phyloP scores from a whole-genome alignment of 306 rosid genomes.

The Carpinus viminea region DNA sequence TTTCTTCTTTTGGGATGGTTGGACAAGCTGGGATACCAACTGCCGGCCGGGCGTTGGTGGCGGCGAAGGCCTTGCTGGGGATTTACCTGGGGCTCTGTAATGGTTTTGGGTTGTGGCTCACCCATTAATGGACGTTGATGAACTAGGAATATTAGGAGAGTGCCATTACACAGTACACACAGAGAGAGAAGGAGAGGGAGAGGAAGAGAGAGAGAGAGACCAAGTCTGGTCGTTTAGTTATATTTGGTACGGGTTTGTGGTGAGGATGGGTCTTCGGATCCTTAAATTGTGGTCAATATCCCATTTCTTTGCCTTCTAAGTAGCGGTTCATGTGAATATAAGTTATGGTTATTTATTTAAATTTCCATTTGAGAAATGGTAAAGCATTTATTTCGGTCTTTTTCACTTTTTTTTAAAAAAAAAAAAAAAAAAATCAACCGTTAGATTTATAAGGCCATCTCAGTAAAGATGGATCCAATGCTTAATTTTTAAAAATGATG shows the following conservation, averaged over 20 bases:
- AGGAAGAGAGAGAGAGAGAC: slow-evolving; percentile 15
- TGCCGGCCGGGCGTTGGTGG: slow-evolving; percentile 23
- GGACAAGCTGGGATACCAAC: slow-evolving; percentile 42
- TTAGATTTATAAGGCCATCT: too few relatives aligned
- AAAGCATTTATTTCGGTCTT: too few relatives aligned
- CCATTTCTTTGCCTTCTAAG: slow-evolving; percentile 12
- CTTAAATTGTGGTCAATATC: slow-evolving; percentile 5
- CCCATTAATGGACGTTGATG: slow-evolving; percentile 51
- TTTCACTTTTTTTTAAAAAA: too few relatives aligned
- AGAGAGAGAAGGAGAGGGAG: slow-evolving; percentile 18
- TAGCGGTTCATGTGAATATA: not conserved
- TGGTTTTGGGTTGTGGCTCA: slow-evolving; percentile 43
- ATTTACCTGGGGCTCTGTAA: not conserved
- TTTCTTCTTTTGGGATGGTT: slow-evolving; percentile 50
- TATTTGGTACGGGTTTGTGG: slow-evolving; percentile 24
- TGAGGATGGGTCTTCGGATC: slow-evolving; percentile 19
- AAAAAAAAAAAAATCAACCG: too few relatives aligned
- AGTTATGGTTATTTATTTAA: too few relatives aligned
- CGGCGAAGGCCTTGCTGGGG: slow-evolving; percentile 26
- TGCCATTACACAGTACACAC: slow-evolving; percentile 11
- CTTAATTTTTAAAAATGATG: too few relatives aligned
- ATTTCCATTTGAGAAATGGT: too few relatives aligned
- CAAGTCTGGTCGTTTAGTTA: slow-evolving; percentile 4
- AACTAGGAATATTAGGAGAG: slow-evolving; percentile 15
- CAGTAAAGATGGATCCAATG: too few relatives aligned